These are phyloP conservation scores for Acanthamoeba castellanii DNA, from an alignment of 208 protist species.

Conservation along the genomic window DNA sequence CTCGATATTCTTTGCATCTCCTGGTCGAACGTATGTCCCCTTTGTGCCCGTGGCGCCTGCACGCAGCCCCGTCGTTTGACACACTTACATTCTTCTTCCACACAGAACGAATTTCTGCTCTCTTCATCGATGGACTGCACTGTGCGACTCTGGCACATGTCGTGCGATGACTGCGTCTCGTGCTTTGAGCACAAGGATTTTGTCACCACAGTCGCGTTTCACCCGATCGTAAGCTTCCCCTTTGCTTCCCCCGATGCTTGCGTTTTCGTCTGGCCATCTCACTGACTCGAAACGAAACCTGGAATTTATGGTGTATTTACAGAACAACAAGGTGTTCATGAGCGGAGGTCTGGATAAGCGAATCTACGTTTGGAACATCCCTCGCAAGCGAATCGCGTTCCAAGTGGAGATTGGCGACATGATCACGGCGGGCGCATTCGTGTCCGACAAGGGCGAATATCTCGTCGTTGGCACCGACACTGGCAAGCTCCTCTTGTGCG, in stretches of 20 bases:
- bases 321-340: constrained; percentile 83
- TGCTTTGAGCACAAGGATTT: constrained; percentile 86
- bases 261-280: neutral
- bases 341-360: constrained; percentile 83
- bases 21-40: neutral
- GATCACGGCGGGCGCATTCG: constrained; percentile 74
- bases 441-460: constrained; percentile 71
- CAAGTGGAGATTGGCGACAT: constrained; percentile 75
- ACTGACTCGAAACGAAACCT: neutral
- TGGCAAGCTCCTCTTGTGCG: constrained; percentile 79
- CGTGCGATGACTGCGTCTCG: constrained; percentile 75
- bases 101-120: constrained; percentile 81
- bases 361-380: constrained; percentile 87
- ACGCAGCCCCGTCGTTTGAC: neutral
- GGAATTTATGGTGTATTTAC: neutral
- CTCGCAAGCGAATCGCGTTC: constrained; percentile 75
- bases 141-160: constrained; percentile 88
- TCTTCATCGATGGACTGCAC: constrained; percentile 87
- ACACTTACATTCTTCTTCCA: neutral
- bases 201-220: constrained; percentile 87
- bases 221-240: constrained; percentile 78
- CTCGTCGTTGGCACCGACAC: constrained; percentile 83
- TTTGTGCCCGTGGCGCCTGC: neutral
- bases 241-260: neutral
- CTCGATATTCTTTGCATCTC: constrained; percentile 17